Conservation (phyloP, 2,329 filamentous ascomycete species). For the Curvularia spicifera region DNA sequence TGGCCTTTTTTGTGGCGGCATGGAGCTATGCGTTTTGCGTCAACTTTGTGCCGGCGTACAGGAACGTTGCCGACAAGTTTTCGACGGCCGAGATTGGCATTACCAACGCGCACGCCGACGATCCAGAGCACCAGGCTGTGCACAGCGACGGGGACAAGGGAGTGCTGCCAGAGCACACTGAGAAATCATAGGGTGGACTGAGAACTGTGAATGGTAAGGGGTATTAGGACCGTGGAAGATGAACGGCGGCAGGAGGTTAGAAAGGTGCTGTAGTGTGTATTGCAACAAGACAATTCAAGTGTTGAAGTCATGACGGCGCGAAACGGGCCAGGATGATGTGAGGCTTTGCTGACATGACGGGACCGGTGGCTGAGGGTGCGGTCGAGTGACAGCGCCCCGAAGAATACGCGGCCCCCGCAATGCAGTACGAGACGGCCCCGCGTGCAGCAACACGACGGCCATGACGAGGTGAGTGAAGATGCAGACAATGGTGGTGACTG, state of each 20-base stretch:
- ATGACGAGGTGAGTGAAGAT: background rate
- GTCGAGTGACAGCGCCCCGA: background rate
- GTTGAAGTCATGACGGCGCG: background rate
- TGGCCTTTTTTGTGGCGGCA: conserved; percentile 58
- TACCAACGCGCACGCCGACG: conserved; percentile 39
- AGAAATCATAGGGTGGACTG: conserved; percentile 17
- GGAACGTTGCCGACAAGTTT: conserved; percentile 65
- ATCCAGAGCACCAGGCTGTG: conserved; percentile 37
- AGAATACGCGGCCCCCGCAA: background rate
- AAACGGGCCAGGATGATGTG: background rate
- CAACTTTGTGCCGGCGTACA: conserved; percentile 71
- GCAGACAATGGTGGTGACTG: background rate
- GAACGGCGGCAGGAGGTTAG: background rate
- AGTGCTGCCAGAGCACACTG: conserved; percentile 20
- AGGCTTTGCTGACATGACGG: background rate
- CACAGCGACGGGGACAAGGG: conserved; percentile 17
- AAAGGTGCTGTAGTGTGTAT: background rate
- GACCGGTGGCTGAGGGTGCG: background rate
- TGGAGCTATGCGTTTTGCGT: conserved; percentile 56
- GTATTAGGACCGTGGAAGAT: background rate
- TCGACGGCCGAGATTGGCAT: conserved; percentile 56
- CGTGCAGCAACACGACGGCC: conserved; percentile 1
- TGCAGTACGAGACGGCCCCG: background rate
- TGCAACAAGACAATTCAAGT: background rate
- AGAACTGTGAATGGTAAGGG: background rate